Percentiles rank a stretch among this genome's conserved stretches.
phyloP scores from a whole-genome alignment of 2,329 filamentous ascomycete genomes.

The Teratosphaeria gauchensis region DNA sequence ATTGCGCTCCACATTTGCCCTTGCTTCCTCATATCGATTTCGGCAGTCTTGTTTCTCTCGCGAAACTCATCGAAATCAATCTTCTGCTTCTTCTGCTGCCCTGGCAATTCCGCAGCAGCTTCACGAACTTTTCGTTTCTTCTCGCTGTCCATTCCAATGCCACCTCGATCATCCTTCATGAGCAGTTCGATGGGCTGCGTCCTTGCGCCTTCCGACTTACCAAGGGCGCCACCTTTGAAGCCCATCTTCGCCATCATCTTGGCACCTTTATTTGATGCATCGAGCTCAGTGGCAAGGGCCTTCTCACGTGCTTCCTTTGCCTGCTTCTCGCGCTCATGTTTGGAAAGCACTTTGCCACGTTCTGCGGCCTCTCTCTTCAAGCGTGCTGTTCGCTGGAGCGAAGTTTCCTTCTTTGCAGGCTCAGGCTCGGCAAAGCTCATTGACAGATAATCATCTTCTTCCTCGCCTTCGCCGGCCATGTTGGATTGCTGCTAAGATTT shows the following conservation, averaged over 20 bases:
- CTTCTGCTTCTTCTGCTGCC: constrained; percentile 50
- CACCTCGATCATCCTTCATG: constrained; percentile 69
- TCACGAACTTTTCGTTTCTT: constrained; percentile 61
- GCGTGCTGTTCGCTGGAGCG: constrained; percentile 49
- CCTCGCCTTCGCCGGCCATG: constrained; percentile 39
- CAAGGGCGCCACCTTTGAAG: constrained; percentile 69
- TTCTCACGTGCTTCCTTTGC: constrained; percentile 63
- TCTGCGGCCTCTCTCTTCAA: constrained; percentile 52
- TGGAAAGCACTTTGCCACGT: constrained; percentile 58
- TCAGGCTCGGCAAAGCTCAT: constrained; percentile 75
- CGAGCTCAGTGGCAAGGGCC: constrained; percentile 64
- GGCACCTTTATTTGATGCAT: constrained; percentile 69
- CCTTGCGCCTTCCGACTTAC: constrained; percentile 45
- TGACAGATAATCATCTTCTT: constrained; percentile 94
- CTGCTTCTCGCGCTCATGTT: constrained; percentile 69
- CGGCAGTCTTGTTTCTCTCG: constrained; percentile 59
- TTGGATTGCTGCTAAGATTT: background rate
- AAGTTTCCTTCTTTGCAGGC: constrained; percentile 46
- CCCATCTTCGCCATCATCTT: constrained; percentile 97
- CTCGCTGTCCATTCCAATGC: constrained; percentile 75
- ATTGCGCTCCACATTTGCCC: constrained; percentile 67
- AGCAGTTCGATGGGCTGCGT: constrained; percentile 67
- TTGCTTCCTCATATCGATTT: constrained; percentile 59
- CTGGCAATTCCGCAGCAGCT: constrained; percentile 42
- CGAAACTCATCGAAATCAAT: constrained; percentile 63